phyloP scores from a whole-genome alignment of 108 stramenopile species.

The Licmophora abbreviata region DNA sequence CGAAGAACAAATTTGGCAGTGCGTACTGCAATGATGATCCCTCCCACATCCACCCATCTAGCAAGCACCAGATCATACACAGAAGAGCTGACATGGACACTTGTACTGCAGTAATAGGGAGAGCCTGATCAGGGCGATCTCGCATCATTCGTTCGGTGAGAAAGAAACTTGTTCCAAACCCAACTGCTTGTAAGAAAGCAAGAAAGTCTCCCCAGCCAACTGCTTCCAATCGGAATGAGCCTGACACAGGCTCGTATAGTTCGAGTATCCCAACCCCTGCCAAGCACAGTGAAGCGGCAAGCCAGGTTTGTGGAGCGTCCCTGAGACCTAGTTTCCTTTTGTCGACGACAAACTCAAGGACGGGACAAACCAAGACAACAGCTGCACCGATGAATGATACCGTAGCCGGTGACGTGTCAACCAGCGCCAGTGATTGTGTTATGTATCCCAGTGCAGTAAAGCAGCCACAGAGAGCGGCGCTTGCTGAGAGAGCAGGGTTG shows the following conservation, averaged over 20 bases:
- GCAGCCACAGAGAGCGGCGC: conserved; percentile 35
- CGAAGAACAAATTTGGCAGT: conserved; percentile 33
- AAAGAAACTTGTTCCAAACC: conserved; percentile 49
- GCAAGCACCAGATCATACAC: conserved; percentile 36
- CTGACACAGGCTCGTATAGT: conserved; percentile 14
- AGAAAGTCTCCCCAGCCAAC: conserved; percentile 37
- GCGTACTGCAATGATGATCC: conserved; percentile 20
- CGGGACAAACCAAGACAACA: conserved; percentile 50
- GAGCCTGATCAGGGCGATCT: conserved; percentile 34
- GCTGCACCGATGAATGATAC: conserved; percentile 53
- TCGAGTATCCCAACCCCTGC: conserved; percentile 56
- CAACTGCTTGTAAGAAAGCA: conserved; percentile 52
- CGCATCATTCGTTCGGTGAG: conserved; percentile 55
- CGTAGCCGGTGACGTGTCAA: conserved; percentile 38
- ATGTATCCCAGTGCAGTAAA: conserved; percentile 52
- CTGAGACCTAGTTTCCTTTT: conserved; percentile 32
- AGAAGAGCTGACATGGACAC: conserved; percentile 40
- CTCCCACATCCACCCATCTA: conserved; percentile 34
- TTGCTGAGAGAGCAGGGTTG: conserved; percentile 15
- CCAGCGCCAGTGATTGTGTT: conserved; percentile 44
- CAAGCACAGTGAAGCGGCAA: conserved; percentile 45
- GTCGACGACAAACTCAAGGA: conserved; percentile 31
- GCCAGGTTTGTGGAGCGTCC: conserved; percentile 49
- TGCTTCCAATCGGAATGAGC: conserved; percentile 6
- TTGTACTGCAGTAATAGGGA: conserved; percentile 53